Evolutionary conservation across 805 yeast species (phyloP), one percentile per base, ranked within the genome.

Genomic region (Tetrapisispora phaffii): DNA sequence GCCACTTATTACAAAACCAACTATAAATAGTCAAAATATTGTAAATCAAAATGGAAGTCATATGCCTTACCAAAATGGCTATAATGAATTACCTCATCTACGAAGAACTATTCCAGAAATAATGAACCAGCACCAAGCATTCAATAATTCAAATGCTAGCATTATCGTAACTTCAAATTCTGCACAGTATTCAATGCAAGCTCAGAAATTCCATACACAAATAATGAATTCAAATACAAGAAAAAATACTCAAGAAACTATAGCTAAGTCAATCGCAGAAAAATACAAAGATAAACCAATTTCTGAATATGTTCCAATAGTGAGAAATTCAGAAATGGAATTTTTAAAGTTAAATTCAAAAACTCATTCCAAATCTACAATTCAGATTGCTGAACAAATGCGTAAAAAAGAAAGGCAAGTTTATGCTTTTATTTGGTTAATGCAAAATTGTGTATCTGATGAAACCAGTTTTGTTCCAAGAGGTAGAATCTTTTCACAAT

Each of bases 371-470:
- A 57, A 60, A 49, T 50, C 65, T 12, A 50, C 57, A 15, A 50
- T 57, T 24, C 63, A 54, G 43, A 44, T 50, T 45, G 60, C 60
- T 44, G 68, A 68, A 50, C 65, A 60, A 41, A 56, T 53, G 26
- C 70, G 69, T 40, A 86, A 82, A 53, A 69, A 77, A 46, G 82
- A 78, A 55, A 73, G 80, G 44, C 96, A 86, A 60, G 69, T 85
- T 1, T 85, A 85, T 62, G 96, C 89, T 12, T 74, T 86, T 76
- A 76, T 83, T 2, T 85, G 94, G 85, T 68, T 88, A 36, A 70
- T 82, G 65, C 77, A 79, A 54, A 71, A 79, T 22, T 86, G 85
- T 53, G 74, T 72, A 47, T 56, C 71, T 6, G 62, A 70, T 38
- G 66, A 66, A 4, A 71, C 70, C 23, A 69, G 79, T 19, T 80